These are phyloP conservation scores for Boehmeria nivea DNA, from an alignment of 306 rosid genomes.

Conservation along the genomic window DNA sequence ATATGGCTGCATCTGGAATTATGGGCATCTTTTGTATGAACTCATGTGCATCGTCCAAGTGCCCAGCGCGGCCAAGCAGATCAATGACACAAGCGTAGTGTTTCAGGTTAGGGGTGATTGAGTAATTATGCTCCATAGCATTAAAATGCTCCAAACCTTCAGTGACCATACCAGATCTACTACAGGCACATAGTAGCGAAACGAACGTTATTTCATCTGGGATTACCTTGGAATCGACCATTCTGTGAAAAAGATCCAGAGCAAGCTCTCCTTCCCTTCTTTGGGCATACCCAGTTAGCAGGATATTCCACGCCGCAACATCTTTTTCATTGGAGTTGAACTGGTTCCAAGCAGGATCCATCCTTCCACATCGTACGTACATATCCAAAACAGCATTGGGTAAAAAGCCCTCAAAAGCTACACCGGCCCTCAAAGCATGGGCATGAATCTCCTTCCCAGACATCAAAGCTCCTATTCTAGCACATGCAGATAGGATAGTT, in stretches of 20 bases:
- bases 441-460: conserved; percentile 92
- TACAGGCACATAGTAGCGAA: conserved; percentile 70
- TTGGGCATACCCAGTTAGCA: conserved; percentile 74
- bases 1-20: conserved; percentile 71
- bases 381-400: conserved; percentile 83
- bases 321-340: conserved; percentile 51
- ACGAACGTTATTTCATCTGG: conserved; percentile 75
- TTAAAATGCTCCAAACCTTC: conserved; percentile 70
- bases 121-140: conserved; percentile 44
- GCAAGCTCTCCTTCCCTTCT: conserved; percentile 58
- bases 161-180: conserved; percentile 74
- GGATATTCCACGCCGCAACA: conserved; percentile 74
- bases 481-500: conserved; percentile 62
- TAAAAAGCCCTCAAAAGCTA: conserved; percentile 57
- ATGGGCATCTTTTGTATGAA: conserved; percentile 70
- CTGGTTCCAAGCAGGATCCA: conserved; percentile 65
- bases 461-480: conserved; percentile 73
- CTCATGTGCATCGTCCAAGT: conserved; percentile 53
- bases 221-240: conserved; percentile 46
- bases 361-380: conserved; percentile 90
- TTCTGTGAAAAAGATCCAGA: conserved; percentile 44
- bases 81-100: conserved; percentile 81
- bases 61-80: conserved; percentile 77
- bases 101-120: conserved; percentile 63
- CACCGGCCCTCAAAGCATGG: conserved; percentile 75